Evolutionary conservation across 2,329 filamentous ascomycete genomes (phyloP).

Genomic region (Phyllosticta paracitricarpa): DNA sequence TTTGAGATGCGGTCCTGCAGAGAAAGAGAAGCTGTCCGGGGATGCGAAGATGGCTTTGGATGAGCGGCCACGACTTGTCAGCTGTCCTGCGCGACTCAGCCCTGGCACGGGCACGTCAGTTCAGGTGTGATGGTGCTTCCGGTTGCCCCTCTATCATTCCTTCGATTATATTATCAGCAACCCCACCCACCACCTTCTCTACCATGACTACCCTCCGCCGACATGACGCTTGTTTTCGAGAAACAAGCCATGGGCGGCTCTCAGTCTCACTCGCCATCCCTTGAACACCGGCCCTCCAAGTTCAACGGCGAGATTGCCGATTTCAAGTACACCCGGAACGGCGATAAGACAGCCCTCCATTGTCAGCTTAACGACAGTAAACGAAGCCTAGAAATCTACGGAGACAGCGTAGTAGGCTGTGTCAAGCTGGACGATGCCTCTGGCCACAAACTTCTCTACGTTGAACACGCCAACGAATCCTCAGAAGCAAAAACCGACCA

Average conservation of each 20-base stretch:
- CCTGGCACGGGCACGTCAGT: not conserved
- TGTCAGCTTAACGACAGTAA: not conserved
- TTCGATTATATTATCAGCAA: not conserved
- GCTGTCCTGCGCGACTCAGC: not conserved
- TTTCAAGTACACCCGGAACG: not conserved
- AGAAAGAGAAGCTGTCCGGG: too few species aligned
- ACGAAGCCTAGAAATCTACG: not conserved
- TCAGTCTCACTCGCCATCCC: not conserved
- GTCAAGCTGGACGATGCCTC: not conserved
- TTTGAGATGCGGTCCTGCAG: too few species aligned
- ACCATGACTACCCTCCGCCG: not conserved
- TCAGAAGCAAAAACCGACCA: not conserved
- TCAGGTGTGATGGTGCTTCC: not conserved
- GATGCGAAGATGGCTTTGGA: not conserved
- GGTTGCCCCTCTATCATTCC: not conserved
- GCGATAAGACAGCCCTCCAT: not conserved
- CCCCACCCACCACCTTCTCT: too few species aligned
- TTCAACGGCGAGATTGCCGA: not conserved
- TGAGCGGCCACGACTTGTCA: not conserved
- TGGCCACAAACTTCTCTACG: not conserved
- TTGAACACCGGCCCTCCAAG: not conserved
- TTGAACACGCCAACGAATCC: not conserved
- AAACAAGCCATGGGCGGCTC: not conserved
- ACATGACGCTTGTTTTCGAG: not conserved
- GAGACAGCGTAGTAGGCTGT: slow-evolving; percentile 1